phyloP scores from a whole-genome alignment of 2,329 filamentous ascomycete genomes.

The Aspergillus pseudoterreus region DNA sequence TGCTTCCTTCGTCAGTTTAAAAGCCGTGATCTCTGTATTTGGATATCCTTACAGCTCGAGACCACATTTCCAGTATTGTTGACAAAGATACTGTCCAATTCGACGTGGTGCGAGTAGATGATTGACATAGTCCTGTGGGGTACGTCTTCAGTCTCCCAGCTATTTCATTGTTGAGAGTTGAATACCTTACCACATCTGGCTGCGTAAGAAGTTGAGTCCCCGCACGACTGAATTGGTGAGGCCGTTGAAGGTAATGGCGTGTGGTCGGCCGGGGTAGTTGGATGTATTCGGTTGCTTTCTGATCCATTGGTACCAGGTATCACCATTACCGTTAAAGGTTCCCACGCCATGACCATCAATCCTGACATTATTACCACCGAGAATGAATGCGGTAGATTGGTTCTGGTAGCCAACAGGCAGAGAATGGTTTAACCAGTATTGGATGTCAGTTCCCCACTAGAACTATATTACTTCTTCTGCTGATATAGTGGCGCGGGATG shows the following conservation, averaged over 20 bases:
- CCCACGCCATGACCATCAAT: slow-evolving; percentile 50
- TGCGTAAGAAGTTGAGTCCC: slow-evolving; percentile 40
- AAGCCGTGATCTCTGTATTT: neutral
- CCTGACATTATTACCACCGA: slow-evolving; percentile 49
- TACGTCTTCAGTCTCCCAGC: neutral
- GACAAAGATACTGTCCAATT: slow-evolving; percentile 51
- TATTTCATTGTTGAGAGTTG: neutral
- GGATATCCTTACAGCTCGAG: slow-evolving; percentile 12
- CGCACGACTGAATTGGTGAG: slow-evolving; percentile 16
- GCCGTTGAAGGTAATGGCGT: slow-evolving; percentile 22
- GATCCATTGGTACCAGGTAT: slow-evolving; percentile 39
- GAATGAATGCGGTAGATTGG: slow-evolving; percentile 48
- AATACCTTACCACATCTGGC: slow-evolving; percentile 54
- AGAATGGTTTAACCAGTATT: slow-evolving; percentile 50
- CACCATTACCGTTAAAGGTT: slow-evolving; percentile 44
- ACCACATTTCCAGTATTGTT: slow-evolving; percentile 40
- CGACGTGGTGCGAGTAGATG: slow-evolving; percentile 45
- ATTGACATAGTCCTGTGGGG: slow-evolving; percentile 47
- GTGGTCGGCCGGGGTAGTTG: slow-evolving; percentile 29
- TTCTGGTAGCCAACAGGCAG: slow-evolving; percentile 49
- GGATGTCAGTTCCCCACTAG: slow-evolving; percentile 35
- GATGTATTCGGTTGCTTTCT: slow-evolving; percentile 17
- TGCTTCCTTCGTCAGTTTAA: neutral
- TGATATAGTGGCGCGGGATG: neutral
- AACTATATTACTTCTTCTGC: neutral